A percentile compares a stretch with the other conserved stretches of the same genome.
phyloP scores from a whole-genome alignment of 2,329 filamentous ascomycete genomes.

The Aspergillus chevalieri region DNA sequence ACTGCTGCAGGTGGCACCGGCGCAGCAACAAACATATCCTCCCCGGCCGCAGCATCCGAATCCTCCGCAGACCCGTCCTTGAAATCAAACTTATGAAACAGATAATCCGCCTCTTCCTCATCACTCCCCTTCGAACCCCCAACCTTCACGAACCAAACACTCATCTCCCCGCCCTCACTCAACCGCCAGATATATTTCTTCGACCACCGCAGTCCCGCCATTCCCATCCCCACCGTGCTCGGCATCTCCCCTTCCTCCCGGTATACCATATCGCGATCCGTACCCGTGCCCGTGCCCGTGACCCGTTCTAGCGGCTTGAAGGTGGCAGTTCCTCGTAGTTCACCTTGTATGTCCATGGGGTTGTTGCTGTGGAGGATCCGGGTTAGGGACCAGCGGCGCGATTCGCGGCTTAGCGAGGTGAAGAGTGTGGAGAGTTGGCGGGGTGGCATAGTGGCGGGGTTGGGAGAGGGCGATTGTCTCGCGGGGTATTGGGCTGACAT shows the following conservation, averaged over 20 bases:
- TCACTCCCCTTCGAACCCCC: neutral
- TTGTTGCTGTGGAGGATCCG: constrained; percentile 38
- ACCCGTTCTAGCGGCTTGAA: constrained; percentile 23
- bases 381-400: constrained; percentile 30
- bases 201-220: constrained; percentile 27
- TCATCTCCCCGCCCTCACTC: constrained; percentile 24
- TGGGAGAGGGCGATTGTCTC: neutral
- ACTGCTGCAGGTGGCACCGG: constrained; percentile 16
- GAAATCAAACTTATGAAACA: constrained; percentile 41
- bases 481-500: neutral
- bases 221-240: constrained; percentile 15
- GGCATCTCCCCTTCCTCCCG: constrained; percentile 39
- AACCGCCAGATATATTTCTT: constrained; percentile 43
- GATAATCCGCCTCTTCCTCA: constrained; percentile 33
- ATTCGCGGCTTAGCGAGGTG: constrained; percentile 20
- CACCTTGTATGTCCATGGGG: constrained; percentile 36
- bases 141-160: constrained; percentile 42
- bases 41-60: neutral
- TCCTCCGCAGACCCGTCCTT: constrained; percentile 4
- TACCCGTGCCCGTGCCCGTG: neutral
- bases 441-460: constrained; percentile 8
- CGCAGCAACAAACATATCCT: constrained; percentile 16
- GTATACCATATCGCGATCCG: constrained; percentile 30
- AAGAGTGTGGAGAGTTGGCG: constrained; percentile 19
- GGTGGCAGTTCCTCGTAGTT: constrained; percentile 34